Evolutionary conservation across 768 basidiomycete species (phyloP).

Genomic region (Trametes meyenii): DNA sequence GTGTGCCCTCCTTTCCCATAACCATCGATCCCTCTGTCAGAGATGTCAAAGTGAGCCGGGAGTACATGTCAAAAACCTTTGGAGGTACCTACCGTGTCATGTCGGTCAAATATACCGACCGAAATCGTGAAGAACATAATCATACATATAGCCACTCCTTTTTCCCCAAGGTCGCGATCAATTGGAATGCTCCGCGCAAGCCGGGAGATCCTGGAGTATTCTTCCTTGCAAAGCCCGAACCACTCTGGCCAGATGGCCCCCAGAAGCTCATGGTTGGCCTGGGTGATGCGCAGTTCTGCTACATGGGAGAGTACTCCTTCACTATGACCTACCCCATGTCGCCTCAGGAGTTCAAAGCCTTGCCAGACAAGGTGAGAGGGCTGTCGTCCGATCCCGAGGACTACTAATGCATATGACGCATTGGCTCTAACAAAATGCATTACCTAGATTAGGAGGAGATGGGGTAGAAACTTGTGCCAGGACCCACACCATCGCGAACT

Average conservation of each 20-base stretch:
- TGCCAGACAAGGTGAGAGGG: background rate
- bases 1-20: background rate
- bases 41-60: background rate
- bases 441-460: background rate
- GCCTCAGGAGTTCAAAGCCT: background rate
- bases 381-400: too few species aligned
- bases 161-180: background rate
- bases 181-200: background rate
- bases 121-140: background rate
- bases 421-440: background rate
- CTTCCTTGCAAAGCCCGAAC: background rate
- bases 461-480: background rate
- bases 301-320: background rate
- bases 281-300: background rate
- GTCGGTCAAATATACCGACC: background rate
- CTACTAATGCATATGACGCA: too few species aligned
- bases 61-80: background rate
- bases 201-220: background rate
- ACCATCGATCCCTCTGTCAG: background rate
- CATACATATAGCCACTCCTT: background rate
- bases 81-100: background rate
- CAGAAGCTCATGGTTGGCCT: background rate
- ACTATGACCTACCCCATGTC: background rate
- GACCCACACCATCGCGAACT: background rate
- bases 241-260: background rate